Conservation (phyloP, 176 grass and related monocot species). For the Zea mays region DNA sequence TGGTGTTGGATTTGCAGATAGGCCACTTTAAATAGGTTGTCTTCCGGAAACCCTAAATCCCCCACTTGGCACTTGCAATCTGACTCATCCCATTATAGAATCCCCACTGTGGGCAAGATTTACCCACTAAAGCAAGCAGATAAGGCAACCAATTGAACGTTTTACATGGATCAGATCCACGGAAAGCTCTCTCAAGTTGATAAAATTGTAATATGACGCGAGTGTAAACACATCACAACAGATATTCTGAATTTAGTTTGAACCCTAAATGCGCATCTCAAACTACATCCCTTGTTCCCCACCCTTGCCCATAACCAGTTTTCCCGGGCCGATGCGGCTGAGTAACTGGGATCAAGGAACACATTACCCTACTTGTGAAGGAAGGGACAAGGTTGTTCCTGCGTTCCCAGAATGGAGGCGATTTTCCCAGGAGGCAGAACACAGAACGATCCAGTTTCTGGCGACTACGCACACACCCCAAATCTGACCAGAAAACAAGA, state of each 20-base stretch:
- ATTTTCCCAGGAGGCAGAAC: background rate
- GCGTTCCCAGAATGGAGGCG: background rate
- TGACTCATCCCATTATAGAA: background rate
- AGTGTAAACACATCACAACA: conserved; percentile 2
- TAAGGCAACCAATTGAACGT: conserved; percentile 8
- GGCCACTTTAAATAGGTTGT: conserved; percentile 1
- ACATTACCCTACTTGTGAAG: background rate
- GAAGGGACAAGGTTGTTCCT: background rate
- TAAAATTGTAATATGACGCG: conserved; percentile 19
- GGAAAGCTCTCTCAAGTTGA: background rate
- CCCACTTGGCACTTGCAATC: background rate
- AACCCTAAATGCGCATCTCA: conserved; percentile 18
- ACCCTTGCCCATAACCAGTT: background rate
- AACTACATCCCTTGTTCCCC: background rate
- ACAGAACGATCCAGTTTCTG: background rate
- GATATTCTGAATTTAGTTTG: background rate
- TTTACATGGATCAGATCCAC: background rate
- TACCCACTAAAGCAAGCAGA: conserved; percentile 8
- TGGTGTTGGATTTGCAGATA: background rate
- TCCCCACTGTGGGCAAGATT: background rate
- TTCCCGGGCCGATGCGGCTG: background rate
- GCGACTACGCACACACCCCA: background rate
- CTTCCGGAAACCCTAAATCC: conserved; percentile 7
- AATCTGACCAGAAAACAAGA: background rate
- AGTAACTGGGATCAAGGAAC: background rate